Evolutionary conservation across 2,329 filamentous ascomycete species (phyloP).

Genomic region (Diaporthe citri): DNA sequence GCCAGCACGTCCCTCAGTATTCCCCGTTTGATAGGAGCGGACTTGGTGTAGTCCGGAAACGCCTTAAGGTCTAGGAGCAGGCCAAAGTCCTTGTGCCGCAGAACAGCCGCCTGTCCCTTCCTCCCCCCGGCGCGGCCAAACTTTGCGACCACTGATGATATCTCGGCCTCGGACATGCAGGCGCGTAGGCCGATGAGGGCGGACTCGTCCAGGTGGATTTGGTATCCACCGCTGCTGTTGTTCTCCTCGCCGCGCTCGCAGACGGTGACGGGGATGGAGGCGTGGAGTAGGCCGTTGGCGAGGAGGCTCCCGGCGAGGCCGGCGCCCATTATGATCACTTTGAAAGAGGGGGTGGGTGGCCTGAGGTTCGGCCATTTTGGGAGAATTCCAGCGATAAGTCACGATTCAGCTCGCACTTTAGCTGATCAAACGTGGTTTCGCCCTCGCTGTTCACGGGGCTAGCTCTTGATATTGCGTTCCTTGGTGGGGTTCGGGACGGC

Average conservation of each 20-base stretch:
- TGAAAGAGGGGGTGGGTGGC: not conserved
- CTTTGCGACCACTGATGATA: not conserved
- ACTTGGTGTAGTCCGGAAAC: not conserved
- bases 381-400: not conserved
- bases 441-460: not conserved
- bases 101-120: not conserved
- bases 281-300: not conserved
- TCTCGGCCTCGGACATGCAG: not conserved
- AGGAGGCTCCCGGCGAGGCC: constrained; percentile 2
- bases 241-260: constrained; percentile 10
- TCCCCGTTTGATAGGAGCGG: constrained; percentile 1
- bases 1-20: not conserved
- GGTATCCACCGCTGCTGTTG: constrained; percentile 1
- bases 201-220: constrained; percentile 11
- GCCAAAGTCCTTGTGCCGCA: constrained; percentile 6
- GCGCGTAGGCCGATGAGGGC: not conserved
- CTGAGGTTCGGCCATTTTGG: not conserved
- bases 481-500: not conserved
- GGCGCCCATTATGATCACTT: constrained; percentile 2
- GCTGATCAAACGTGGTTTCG: too few species aligned
- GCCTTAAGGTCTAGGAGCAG: constrained; percentile 13
- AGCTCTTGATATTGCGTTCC: not conserved
- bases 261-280: constrained; percentile 8
- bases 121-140: not conserved
- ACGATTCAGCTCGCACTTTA: not conserved